Evolutionary conservation across 2,329 filamentous ascomycete species (phyloP), one percentile per base, ranked within the genome.

Genomic region (Xylaria arbuscula): DNA sequence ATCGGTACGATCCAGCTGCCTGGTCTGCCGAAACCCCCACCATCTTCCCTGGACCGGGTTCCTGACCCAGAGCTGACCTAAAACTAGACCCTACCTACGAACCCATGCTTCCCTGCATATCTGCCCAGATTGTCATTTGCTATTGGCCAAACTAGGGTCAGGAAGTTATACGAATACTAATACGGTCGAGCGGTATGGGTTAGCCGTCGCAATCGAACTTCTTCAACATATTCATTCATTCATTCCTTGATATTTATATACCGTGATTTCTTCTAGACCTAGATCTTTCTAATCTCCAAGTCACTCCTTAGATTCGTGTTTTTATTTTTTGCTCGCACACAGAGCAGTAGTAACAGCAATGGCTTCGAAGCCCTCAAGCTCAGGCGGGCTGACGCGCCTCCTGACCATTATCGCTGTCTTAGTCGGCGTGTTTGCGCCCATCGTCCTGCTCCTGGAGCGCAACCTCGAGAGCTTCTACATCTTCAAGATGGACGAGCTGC

Each of bases 391-490:
- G 67, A 62, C 73, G 72, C 79, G 79, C 65, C 77, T 84, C 68
- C 80, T 88, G 70, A 83, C 81, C 70, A 77, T 87, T 72, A 74
- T 90, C 70, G 85, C 84, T 58, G 74, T 89, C 62, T 73, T 89
- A 55, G 80, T 89, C 60, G 88, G 84, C 64, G 75, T 89, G 70
- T 77, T 90, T 62, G 81, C 84, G 13, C 84, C 86, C 8, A 73
- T 89, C 63, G 81, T 86, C 74, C 87, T 86, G 80, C 74, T 86
- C 68, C 78, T 89, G 48, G 88, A 91, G 79, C 83, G 85, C 74
- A 87, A 87, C 79, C 81, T 88, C 66, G 83, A 88, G 70, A 81
- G 79, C 66, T 90, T 94, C 83, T 96, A 94, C 85, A 88, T 96
- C 80, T 94, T 97, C 81, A 82, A 89, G 62, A 87, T 87, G 1